These are phyloP conservation scores for Aaosphaeria arxii DNA, from an alignment of 2,329 filamentous ascomycete genomes.

Conservation along the genomic window DNA sequence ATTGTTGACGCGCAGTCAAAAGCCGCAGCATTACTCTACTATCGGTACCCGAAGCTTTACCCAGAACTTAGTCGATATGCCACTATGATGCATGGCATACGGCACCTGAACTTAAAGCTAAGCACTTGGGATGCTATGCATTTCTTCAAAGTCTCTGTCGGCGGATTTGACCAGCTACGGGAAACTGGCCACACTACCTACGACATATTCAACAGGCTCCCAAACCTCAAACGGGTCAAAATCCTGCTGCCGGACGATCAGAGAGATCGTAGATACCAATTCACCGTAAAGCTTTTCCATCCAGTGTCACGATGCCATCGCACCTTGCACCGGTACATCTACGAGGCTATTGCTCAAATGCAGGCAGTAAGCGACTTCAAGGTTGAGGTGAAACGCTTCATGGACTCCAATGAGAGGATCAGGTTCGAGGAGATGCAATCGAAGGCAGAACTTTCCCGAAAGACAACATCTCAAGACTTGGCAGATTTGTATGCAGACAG, in stretches of 20 bases:
- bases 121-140: constrained; percentile 15
- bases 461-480: background rate
- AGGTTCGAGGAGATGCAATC: constrained; percentile 7
- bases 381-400: constrained; percentile 13
- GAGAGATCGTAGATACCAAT: constrained; percentile 5
- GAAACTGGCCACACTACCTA: constrained; percentile 2
- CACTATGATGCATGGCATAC: constrained; percentile 22
- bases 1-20: constrained; percentile 2
- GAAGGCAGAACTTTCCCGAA: background rate
- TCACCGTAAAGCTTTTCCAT: constrained; percentile 2
- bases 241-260: constrained; percentile 13
- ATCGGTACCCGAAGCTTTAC: constrained; percentile 14
- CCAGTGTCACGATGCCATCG: constrained; percentile 22
- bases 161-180: constrained; percentile 4
- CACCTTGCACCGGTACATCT: constrained; percentile 1
- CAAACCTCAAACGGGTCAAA: constrained; percentile 15
- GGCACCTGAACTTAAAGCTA: constrained; percentile 17
- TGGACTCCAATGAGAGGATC: constrained; percentile 15
- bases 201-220: constrained; percentile 18
- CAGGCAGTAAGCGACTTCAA: background rate
- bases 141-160: constrained; percentile 24
- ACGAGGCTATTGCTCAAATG: background rate
- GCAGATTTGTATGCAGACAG: constrained; percentile 13
- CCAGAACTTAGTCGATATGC: constrained; percentile 20
- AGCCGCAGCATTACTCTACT: constrained; percentile 7